phyloP scores from a whole-genome alignment of 2,329 filamentous ascomycete species.

The Hyphodiscus sp. region DNA sequence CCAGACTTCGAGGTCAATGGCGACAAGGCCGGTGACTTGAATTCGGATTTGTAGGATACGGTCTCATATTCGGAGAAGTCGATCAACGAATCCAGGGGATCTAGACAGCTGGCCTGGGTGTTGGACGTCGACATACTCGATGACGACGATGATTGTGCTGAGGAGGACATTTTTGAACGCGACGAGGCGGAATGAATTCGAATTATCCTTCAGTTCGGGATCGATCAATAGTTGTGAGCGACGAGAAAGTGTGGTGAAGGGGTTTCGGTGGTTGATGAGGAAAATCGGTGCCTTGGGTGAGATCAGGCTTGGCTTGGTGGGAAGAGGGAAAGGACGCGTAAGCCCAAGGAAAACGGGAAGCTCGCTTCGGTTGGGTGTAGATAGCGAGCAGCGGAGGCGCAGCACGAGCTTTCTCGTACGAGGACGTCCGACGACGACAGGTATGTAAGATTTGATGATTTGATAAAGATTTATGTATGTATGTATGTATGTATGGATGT shows the following conservation, averaged over 20 bases:
- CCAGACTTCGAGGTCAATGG: slow-evolving; percentile 47
- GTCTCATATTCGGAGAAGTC: slow-evolving; percentile 59
- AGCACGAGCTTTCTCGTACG: too few species aligned
- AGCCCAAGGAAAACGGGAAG: background rate
- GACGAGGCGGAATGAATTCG: too few species aligned
- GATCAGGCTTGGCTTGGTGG: background rate
- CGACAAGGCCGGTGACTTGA: slow-evolving; percentile 55
- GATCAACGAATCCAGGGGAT: slow-evolving; percentile 48
- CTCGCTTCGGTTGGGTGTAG: background rate
- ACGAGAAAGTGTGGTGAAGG: background rate
- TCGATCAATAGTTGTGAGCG: background rate
- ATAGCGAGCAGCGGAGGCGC: background rate
- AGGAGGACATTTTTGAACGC: slow-evolving; percentile 15
- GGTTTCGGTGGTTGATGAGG: background rate
- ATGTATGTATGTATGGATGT: too few species aligned
- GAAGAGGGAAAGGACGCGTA: background rate
- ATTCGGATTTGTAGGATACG: slow-evolving; percentile 52
- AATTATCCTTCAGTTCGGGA: background rate
- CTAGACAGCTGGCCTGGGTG: slow-evolving; percentile 24
- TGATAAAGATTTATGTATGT: too few species aligned
- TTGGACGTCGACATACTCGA: slow-evolving; percentile 21
- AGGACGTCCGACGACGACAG: too few species aligned
- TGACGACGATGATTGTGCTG: slow-evolving; percentile 21
- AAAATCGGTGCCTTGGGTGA: background rate
- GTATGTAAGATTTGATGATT: too few species aligned